Percentiles rank a stretch among this genome's conserved stretches.
These are phyloP conservation scores for Ophiocordyceps robertsii DNA, from an alignment of 2,329 filamentous ascomycete species.

Conservation along the genomic window DNA sequence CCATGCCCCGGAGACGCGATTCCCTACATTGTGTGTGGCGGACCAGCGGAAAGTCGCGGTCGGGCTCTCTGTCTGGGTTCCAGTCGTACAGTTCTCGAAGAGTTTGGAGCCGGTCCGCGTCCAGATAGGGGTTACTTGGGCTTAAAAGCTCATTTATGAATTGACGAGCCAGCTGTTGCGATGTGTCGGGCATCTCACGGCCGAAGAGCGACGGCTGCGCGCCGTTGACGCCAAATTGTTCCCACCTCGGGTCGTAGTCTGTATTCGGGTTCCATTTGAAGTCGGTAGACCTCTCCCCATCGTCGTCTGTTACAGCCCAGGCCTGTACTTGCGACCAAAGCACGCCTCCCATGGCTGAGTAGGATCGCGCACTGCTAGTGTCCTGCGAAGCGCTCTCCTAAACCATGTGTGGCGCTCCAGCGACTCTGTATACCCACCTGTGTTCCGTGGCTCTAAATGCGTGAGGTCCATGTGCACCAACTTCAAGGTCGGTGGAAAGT, in stretches of 20 bases:
- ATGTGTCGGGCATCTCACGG: background rate
- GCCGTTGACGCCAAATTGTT: background rate
- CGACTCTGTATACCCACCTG: no score
- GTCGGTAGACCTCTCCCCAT: no score
- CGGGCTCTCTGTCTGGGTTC: background rate
- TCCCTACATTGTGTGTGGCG: background rate
- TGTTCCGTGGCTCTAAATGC: no score
- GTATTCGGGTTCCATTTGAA: background rate
- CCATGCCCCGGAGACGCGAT: no score
- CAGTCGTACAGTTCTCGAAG: background rate
- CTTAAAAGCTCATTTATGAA: background rate
- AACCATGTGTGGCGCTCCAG: background rate
- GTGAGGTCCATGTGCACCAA: no score
- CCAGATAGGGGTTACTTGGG: background rate
- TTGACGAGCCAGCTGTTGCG: background rate
- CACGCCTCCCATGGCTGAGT: background rate
- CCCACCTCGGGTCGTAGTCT: background rate
- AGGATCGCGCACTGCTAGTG: no score
- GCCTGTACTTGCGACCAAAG: background rate
- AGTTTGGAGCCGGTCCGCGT: background rate
- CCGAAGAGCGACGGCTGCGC: background rate
- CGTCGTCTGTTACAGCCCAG: background rate
- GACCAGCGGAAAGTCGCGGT: background rate
- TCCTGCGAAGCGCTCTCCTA: no score
- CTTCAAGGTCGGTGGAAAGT: no score